Percentiles rank a stretch among this genome's conserved stretches.
phyloP scores from a whole-genome alignment of 352 stramenopile genomes.

The Blastocystis sp. region DNA sequence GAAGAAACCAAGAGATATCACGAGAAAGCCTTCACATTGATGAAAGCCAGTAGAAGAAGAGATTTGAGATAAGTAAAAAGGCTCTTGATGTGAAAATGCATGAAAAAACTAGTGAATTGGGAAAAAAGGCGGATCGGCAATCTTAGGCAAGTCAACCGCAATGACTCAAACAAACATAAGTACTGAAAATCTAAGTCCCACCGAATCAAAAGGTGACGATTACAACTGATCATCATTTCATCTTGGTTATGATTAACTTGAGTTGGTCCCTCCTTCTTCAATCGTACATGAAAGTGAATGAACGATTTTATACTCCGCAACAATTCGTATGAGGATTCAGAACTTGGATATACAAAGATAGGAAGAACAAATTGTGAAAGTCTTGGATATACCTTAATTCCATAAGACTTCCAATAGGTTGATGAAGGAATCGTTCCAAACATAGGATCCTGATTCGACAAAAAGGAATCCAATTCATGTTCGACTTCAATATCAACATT shows the following conservation, averaged over 20 bases:
- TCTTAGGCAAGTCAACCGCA: neutral
- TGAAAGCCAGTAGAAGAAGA: neutral
- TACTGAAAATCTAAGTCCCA: conserved; percentile 50
- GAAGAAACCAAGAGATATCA: neutral
- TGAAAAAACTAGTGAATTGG: too few species aligned
- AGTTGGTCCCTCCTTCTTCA: neutral
- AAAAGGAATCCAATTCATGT: neutral
- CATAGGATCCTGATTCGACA: neutral
- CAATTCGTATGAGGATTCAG: neutral
- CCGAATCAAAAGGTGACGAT: conserved; percentile 21
- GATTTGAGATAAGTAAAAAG: neutral
- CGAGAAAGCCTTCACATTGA: conserved; percentile 24
- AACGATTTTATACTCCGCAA: neutral
- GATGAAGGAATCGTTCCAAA: neutral
- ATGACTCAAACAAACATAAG: neutral
- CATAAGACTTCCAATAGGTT: neutral
- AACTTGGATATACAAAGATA: neutral
- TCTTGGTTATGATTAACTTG: neutral
- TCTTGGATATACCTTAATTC: neutral
- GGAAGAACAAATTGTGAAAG: neutral
- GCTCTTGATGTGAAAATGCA: neutral
- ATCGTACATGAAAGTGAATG: neutral
- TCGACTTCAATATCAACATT: neutral
- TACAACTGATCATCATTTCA: conserved; percentile 33
- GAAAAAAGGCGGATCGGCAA: neutral